Evolutionary conservation across 2,329 filamentous ascomycete genomes (phyloP), one percentile per base, ranked within the genome.

Genomic region (Colletotrichum shisoi): DNA sequence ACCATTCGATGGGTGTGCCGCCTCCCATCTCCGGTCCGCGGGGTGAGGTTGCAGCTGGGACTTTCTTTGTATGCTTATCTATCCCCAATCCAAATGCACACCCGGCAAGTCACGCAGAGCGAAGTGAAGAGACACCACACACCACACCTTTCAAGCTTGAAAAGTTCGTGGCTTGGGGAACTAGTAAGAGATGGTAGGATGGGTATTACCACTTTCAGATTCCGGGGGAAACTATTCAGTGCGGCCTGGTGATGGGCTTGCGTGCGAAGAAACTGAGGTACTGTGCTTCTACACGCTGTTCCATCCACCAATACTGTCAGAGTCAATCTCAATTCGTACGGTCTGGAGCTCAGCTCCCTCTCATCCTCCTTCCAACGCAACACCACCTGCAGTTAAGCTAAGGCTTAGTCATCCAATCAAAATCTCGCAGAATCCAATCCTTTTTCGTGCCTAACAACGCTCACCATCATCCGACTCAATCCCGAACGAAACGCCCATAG

Each of bases 401-500:
- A 45, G 17, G 67, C 70, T 71, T 70, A 71, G 70, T 71, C 70
- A 71, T 68, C 69, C 63, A 66, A 68, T 62, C 68, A 71, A 63
- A 71, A 63, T 64, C 63, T 67, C 67, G 67, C 69, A 70, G 67
- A 63, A 69, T 67, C 67, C 69, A 70, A 70, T 70, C 63, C 64
- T 65, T 64, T 65, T 63, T 70, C 67, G 63, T 62, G 49, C 65
- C 61, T 57, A 56, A 52, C 67, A 59, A 63, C 61, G 64, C 62
- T 59, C 44, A 42, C 52, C 64, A 75, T 76, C 70, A 71, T 75
- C 76, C 76, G 73, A 77, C 62, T 71, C 70, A 72, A 72, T 66
- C 73, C 72, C 64, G 64, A 57, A 68, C 61, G 61, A 65, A 68
- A 54, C 61, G 62, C 65, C 65, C 44, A 64, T 60, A 68, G 65